Conservation (phyloP, 768 basidiomycete species). For the Lanmaoa rubissima region DNA sequence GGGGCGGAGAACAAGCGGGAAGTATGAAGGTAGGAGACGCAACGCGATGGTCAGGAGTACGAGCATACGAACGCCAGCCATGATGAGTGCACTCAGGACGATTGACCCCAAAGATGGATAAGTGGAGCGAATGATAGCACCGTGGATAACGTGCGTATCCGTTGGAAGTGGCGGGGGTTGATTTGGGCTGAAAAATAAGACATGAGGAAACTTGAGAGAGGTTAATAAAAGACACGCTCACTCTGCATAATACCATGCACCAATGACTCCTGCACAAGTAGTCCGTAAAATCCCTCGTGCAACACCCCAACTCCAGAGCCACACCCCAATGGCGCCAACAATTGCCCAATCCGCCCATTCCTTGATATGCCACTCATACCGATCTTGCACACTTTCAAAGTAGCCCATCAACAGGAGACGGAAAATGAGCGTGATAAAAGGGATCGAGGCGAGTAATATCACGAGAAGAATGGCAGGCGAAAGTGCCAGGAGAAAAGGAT, state of each 20-base stretch:
- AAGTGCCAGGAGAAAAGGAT: constrained; percentile 73
- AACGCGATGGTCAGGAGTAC: constrained; percentile 49
- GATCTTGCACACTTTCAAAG: constrained; percentile 39
- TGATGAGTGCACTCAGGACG: constrained; percentile 70
- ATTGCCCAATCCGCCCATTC: constrained; percentile 80
- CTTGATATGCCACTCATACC: constrained; percentile 50
- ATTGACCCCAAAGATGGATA: constrained; percentile 82
- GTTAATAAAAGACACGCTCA: constrained; percentile 30
- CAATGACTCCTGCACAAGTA: constrained; percentile 78
- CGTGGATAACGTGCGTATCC: constrained; percentile 73
- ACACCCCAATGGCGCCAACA: constrained; percentile 46
- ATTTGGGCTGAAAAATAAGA: constrained; percentile 19
- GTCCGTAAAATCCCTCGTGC: constrained; percentile 77
- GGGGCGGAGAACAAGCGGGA: constrained; percentile 40
- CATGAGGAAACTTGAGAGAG: constrained; percentile 1
- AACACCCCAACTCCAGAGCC: constrained; percentile 79
- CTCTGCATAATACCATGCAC: constrained; percentile 87
- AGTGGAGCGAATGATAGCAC: constrained; percentile 74
- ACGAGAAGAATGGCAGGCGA: constrained; percentile 71
- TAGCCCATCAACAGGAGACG: constrained; percentile 74
- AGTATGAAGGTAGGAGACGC: constrained; percentile 54
- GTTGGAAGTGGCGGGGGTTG: constrained; percentile 41
- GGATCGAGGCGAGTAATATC: constrained; percentile 68
- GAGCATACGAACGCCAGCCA: constrained; percentile 66
- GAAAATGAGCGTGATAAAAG: constrained; percentile 76